phyloP scores from a whole-genome alignment of 2,329 filamentous ascomycete genomes.

The Pseudocercospora eumusae region DNA sequence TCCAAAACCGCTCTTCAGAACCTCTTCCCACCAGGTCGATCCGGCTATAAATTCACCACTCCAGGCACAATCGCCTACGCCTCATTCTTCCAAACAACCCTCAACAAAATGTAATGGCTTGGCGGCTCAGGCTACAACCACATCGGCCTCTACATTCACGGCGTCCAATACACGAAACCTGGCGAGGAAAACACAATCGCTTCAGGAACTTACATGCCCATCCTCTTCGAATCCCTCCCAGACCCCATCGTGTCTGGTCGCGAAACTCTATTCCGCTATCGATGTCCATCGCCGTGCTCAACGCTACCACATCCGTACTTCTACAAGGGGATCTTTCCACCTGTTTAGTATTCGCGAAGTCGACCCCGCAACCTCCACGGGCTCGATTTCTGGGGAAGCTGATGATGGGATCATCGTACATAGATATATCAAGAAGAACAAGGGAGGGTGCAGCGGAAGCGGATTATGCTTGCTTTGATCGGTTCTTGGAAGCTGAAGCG shows the following conservation, averaged over 20 bases:
- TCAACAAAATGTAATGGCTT: slow-evolving; percentile 60
- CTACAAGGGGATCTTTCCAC: slow-evolving; percentile 20
- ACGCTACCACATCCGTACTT: slow-evolving; percentile 21
- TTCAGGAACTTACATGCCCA: slow-evolving; percentile 57
- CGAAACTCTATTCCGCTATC: slow-evolving; percentile 48
- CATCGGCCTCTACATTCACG: slow-evolving; percentile 64
- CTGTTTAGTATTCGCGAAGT: slow-evolving; percentile 19
- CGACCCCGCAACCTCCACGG: slow-evolving; percentile 12
- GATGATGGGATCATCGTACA: slow-evolving; percentile 27
- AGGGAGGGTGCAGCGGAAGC: slow-evolving; percentile 53
- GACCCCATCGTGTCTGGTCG: slow-evolving; percentile 63
- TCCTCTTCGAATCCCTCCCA: slow-evolving; percentile 60
- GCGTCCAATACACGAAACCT: slow-evolving; percentile 58
- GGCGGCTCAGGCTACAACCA: slow-evolving; percentile 61
- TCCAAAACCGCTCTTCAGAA: slow-evolving; percentile 46
- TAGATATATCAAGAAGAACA: slow-evolving; percentile 48
- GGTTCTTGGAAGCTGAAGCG: slow-evolving; percentile 14
- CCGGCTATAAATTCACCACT: slow-evolving; percentile 41
- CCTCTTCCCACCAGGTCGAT: slow-evolving; percentile 40
- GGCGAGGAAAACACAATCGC: slow-evolving; percentile 53
- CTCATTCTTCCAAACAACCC: slow-evolving; percentile 43
- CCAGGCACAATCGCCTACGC: slow-evolving; percentile 45
- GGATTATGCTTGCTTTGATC: slow-evolving; percentile 23
- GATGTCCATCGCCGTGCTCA: slow-evolving; percentile 23
- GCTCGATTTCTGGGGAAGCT: slow-evolving; percentile 18